Conservation (phyloP, 2,329 filamentous ascomycete species). For the Beauveria sp. region DNA sequence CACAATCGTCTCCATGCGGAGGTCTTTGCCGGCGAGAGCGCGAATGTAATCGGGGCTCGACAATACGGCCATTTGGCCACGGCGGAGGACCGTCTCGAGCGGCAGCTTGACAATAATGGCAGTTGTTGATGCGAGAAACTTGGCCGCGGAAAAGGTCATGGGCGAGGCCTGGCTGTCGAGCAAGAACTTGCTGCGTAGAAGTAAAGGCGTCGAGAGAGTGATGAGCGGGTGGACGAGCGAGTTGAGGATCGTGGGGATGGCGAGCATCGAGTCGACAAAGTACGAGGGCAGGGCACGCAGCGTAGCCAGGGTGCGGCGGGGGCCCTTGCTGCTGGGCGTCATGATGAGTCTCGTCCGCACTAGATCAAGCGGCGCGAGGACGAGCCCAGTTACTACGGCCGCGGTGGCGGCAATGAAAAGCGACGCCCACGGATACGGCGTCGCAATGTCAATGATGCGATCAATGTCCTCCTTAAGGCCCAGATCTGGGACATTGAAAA, state of each 20-base stretch:
- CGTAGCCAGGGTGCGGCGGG: slow-evolving; percentile 70
- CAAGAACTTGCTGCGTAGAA: slow-evolving; percentile 76
- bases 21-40: slow-evolving; percentile 37
- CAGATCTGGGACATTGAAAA: slow-evolving; percentile 83
- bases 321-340: slow-evolving; percentile 66
- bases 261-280: slow-evolving; percentile 59
- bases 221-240: slow-evolving; percentile 78
- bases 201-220: slow-evolving; percentile 72
- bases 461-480: slow-evolving; percentile 71
- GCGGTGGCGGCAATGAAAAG: slow-evolving; percentile 63
- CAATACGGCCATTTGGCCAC: slow-evolving; percentile 74
- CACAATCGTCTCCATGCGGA: slow-evolving; percentile 63
- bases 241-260: slow-evolving; percentile 81
- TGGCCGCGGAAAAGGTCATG: slow-evolving; percentile 70
- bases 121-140: slow-evolving; percentile 70
- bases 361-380: slow-evolving; percentile 82
- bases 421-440: slow-evolving; percentile 74
- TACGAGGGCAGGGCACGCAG: slow-evolving; percentile 74
- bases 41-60: slow-evolving; percentile 43
- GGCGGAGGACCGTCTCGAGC: slow-evolving; percentile 81
- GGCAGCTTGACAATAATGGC: slow-evolving; percentile 85
- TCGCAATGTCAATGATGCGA: slow-evolving; percentile 63
- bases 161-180: slow-evolving; percentile 79
- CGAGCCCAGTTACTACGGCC: slow-evolving; percentile 64
- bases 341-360: slow-evolving; percentile 82